phyloP scores from a whole-genome alignment of 345 rosid genomes.

The Boechera divaricarpa region DNA sequence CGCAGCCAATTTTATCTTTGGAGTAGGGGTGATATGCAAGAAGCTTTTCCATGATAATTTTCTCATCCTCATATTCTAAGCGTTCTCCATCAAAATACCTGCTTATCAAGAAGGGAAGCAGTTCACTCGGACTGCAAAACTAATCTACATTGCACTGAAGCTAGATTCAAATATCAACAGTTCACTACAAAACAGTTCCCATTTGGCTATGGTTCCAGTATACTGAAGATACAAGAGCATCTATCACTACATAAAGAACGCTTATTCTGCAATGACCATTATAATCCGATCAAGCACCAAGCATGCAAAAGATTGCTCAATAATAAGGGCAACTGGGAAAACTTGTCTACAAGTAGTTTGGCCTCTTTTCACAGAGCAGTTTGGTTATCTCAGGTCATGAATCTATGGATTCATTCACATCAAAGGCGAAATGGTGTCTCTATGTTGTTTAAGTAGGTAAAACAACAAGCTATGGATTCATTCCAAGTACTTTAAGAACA shows the following conservation, averaged over 20 bases:
- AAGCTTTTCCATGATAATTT: slow-evolving; percentile 65
- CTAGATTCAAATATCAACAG: slow-evolving; percentile 6
- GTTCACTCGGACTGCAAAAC: background rate
- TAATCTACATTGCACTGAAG: background rate
- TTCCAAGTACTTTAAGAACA: slow-evolving; percentile 6
- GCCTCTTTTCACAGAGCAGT: background rate
- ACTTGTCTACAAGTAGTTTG: background rate
- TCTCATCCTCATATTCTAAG: slow-evolving; percentile 68
- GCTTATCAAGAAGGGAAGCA: slow-evolving; percentile 29
- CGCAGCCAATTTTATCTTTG: slow-evolving; percentile 86
- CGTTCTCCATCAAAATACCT: slow-evolving; percentile 81
- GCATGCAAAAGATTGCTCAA: background rate
- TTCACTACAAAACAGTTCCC: background rate
- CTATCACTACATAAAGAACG: background rate
- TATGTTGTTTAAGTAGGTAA: background rate
- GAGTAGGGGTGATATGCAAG: slow-evolving; percentile 74
- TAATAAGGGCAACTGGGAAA: background rate
- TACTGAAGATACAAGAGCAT: slow-evolving; percentile 12
- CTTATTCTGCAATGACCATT: background rate
- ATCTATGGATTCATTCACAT: background rate
- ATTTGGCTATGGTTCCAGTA: background rate
- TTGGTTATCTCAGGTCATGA: background rate
- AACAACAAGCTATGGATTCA: slow-evolving; percentile 13
- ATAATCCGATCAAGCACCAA: background rate
- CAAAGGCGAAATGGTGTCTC: background rate